Evolutionary conservation across 257 asterid species (phyloP).

Genomic region (Ilex aquifolium): DNA sequence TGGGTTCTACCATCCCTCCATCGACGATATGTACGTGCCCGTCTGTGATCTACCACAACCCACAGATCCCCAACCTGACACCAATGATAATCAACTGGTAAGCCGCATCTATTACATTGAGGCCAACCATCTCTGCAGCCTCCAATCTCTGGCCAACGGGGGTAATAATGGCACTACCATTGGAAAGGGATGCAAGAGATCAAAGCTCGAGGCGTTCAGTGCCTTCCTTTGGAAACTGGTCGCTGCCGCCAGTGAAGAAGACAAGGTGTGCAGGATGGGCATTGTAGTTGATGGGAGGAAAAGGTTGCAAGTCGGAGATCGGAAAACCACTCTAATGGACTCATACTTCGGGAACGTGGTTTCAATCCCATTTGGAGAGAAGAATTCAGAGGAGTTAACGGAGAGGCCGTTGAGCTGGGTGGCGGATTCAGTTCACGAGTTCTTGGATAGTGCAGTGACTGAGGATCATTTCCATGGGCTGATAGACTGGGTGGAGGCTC

Average conservation of each 20-base stretch:
- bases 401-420: slow-evolving; percentile 33
- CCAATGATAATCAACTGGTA: slow-evolving; percentile 6
- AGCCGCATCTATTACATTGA: slow-evolving; percentile 59
- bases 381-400: slow-evolving; percentile 25
- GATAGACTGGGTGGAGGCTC: slow-evolving; percentile 70
- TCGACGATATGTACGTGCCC: slow-evolving; percentile 34
- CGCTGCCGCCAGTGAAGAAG: slow-evolving; percentile 1
- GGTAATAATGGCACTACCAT: neutral
- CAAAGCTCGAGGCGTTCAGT: slow-evolving; percentile 53
- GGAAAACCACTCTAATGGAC: slow-evolving; percentile 1
- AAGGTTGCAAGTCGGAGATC: slow-evolving; percentile 28
- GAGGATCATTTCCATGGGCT: slow-evolving; percentile 68
- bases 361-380: slow-evolving; percentile 60
- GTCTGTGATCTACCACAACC: slow-evolving; percentile 18
- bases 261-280: slow-evolving; percentile 36
- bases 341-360: slow-evolving; percentile 60
- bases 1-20: slow-evolving; percentile 22
- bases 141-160: slow-evolving; percentile 44
- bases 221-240: slow-evolving; percentile 66
- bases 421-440: slow-evolving; percentile 41
- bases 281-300: slow-evolving; percentile 68
- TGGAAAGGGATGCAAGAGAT: slow-evolving; percentile 9
- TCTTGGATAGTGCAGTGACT: slow-evolving; percentile 25
- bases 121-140: slow-evolving; percentile 24
- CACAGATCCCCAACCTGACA: neutral